Evolutionary conservation across 768 basidiomycete species (phyloP).

Genomic region (Rhodosporidiobolus sp.): DNA sequence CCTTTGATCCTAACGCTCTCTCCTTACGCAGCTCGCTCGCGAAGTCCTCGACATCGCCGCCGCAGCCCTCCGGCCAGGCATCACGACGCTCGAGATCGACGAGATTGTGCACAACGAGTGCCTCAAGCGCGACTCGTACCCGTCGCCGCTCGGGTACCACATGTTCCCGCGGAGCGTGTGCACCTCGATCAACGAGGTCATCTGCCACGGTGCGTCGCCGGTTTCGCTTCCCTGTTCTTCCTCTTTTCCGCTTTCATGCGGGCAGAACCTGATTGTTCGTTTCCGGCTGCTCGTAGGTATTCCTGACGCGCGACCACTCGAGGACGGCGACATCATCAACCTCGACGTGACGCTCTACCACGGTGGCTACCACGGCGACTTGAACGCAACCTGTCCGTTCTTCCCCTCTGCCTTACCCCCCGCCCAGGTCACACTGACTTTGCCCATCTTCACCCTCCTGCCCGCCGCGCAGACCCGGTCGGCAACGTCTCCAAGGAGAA

Average conservation of each 20-base stretch:
- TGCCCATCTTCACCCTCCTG: conserved; percentile 50
- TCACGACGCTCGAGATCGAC: conserved; percentile 94
- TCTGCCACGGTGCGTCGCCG: conserved; percentile 80
- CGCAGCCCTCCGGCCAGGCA: conserved; percentile 75
- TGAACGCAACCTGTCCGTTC: conserved; percentile 45
- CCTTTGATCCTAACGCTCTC: neutral
- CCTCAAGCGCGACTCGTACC: conserved; percentile 87
- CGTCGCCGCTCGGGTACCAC: conserved; percentile 87
- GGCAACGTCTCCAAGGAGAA: conserved; percentile 64
- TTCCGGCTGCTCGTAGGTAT: conserved; percentile 24
- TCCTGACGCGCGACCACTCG: conserved; percentile 57
- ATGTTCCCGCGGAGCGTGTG: conserved; percentile 93
- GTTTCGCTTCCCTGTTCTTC: too few species aligned
- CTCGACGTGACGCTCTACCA: conserved; percentile 80
- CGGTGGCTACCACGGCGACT: conserved; percentile 82
- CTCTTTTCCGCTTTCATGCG: neutral
- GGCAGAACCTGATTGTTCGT: neutral
- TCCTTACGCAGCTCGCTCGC: conserved; percentile 64
- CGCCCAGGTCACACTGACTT: neutral
- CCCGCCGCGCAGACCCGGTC: conserved; percentile 41
- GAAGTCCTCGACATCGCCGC: conserved; percentile 91
- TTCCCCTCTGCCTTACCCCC: neutral
- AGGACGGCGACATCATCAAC: conserved; percentile 94
- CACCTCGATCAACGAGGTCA: conserved; percentile 90
- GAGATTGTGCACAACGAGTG: conserved; percentile 86